Evolutionary conservation across 345 rosid genomes (phyloP), one percentile per base, ranked within the genome.

Genomic region (Salix caprea): DNA sequence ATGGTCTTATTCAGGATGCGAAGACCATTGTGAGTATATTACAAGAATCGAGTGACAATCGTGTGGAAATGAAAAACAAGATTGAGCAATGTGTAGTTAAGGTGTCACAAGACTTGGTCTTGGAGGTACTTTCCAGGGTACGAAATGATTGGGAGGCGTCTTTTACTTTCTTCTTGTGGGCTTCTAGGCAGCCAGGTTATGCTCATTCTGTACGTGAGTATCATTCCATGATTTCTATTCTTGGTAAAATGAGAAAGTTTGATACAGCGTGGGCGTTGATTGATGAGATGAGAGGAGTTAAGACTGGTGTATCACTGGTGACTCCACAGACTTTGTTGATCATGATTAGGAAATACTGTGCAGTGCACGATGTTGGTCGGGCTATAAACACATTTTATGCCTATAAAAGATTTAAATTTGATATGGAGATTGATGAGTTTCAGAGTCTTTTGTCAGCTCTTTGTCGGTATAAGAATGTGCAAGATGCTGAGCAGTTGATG

Each of bases 401-500:
- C 0, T 84, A 86, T 74, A 93, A 84, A 86, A 82, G 81, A 71
- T 91, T 90, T 72, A 86, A 86, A 44, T 90, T 93, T 79, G 87
- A 85, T 34, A 81, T 82, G 79, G 86, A 87, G 78, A 88, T 96
- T 26, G 96, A 88, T 56, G 96, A 93, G 80, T 96, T 96, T 74
- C 98, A 96, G 66, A 77, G 92, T 82, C 90, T 96, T 76, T 86
- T 93, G 5, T 93, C 98, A 74, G 99, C 96, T 52, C 96, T 96
- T 65, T 91, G 94, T 72, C 87, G 96, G n/a, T 93, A 96, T 72
- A 91, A 92, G 90, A 91, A 96, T 74, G 96, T 92, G 77, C 86
- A 91, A 81, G 98, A 96, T 69, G 98, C 99, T 66, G 98, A 90
- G 86, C 97, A 96, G 75, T 82, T 93, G 87, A 84, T 93, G 85